Conservation (phyloP, 805 yeast species). For the Candida pini region DNA sequence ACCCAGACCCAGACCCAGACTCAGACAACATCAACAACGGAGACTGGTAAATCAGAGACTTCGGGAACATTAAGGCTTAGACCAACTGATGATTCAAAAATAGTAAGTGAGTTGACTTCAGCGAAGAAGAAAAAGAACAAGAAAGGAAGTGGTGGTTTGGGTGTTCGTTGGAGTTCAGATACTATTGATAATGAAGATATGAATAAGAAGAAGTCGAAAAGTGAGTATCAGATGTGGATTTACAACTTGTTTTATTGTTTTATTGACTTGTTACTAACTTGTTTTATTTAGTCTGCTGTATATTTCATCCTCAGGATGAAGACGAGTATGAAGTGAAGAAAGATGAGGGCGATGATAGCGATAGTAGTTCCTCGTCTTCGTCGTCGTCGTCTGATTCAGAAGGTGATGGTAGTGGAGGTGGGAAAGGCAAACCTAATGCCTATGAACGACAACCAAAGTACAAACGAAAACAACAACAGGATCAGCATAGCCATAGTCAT, state of each 20-base stretch:
- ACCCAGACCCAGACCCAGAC: too few relatives aligned
- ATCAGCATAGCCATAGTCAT: slow-evolving; percentile 10
- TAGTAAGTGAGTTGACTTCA: too few relatives aligned
- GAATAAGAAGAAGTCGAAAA: slow-evolving; percentile 84
- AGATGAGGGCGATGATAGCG: too few relatives aligned
- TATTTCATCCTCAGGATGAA: slow-evolving; percentile 74
- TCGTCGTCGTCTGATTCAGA: slow-evolving; percentile 16
- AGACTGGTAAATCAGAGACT: too few relatives aligned
- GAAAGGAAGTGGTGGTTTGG: too few relatives aligned
- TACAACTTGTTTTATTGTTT: too few relatives aligned
- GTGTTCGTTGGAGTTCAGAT: slow-evolving; percentile 80
- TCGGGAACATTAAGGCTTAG: too few relatives aligned
- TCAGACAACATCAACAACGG: too few relatives aligned
- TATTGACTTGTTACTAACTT: slow-evolving; percentile 15
- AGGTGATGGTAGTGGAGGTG: slow-evolving; percentile 5
- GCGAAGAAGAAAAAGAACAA: slow-evolving; percentile 29
- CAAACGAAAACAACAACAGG: slow-evolving; percentile 19
- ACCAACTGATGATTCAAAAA: slow-evolving; percentile 11
- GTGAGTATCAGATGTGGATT: slow-evolving; percentile 28
- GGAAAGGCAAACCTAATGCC: slow-evolving; percentile 56
- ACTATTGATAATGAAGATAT: slow-evolving; percentile 86
- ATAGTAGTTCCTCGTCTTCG: slow-evolving; percentile 19
- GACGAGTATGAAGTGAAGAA: slow-evolving; percentile 28
- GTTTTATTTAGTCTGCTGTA: slow-evolving; percentile 58
- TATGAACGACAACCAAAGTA: slow-evolving; percentile 83